phyloP scores from a whole-genome alignment of 208 protist species.

The Naegleria fowleri region DNA sequence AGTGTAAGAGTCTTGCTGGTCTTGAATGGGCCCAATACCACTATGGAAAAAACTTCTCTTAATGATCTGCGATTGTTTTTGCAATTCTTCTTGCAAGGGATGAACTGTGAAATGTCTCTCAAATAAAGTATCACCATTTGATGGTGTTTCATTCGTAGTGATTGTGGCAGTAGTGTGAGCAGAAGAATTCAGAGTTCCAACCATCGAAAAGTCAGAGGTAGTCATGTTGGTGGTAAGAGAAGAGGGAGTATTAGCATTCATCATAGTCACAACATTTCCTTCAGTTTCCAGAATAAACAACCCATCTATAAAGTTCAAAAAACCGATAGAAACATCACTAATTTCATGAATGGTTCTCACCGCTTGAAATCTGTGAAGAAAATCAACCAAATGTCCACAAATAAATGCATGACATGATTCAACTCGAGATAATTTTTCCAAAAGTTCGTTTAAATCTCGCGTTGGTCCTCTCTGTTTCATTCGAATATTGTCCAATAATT shows the following conservation, averaged over 20 bases:
- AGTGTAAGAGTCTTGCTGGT: background rate
- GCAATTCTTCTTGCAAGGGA: background rate
- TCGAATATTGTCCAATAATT: background rate
- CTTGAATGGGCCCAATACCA: background rate
- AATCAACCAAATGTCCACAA: background rate
- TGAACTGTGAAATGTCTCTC: background rate
- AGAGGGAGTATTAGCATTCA: too few species aligned
- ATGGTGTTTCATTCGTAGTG: too few species aligned
- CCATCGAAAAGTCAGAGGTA: too few species aligned
- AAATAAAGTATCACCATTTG: background rate
- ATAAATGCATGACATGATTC: background rate
- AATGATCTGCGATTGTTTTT: background rate
- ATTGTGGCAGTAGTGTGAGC: too few species aligned
- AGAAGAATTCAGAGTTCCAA: too few species aligned
- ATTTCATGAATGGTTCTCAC: background rate
- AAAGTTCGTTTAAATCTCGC: background rate
- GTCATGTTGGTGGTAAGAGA: too few species aligned
- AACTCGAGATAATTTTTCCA: background rate
- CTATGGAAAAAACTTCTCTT: background rate
- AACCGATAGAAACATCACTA: background rate
- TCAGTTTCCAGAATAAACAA: background rate
- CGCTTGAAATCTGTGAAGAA: background rate
- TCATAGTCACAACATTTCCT: too few species aligned
- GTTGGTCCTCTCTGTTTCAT: background rate
- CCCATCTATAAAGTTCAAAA: background rate